Evolutionary conservation across 768 basidiomycete genomes (phyloP).

Genomic region (Boletus sp.): DNA sequence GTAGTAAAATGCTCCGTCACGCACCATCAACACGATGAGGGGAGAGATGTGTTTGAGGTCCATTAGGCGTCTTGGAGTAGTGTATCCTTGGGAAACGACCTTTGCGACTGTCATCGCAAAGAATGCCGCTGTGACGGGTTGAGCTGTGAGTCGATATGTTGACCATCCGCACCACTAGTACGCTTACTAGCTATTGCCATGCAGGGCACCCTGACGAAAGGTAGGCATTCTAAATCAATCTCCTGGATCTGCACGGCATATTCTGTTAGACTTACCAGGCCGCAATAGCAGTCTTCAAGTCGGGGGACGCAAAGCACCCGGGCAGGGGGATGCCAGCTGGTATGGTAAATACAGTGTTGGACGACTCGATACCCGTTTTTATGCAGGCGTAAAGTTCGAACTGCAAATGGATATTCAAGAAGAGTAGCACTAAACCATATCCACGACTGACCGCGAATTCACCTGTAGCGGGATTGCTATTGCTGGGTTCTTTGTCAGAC

Average conservation of each 20-base stretch:
- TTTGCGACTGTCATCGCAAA: conserved; percentile 2
- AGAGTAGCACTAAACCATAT: neutral
- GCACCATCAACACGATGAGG: conserved; percentile 1
- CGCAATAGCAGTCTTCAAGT: neutral
- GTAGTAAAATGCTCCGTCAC: conserved; percentile 4
- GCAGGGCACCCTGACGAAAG: conserved; percentile 1
- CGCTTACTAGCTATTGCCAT: conserved; percentile 6
- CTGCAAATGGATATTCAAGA: neutral
- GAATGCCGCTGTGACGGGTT: neutral
- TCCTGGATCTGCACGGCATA: neutral
- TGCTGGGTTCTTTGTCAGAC: neutral
- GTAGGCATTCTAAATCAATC: neutral
- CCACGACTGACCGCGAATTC: neutral
- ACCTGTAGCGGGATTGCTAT: neutral
- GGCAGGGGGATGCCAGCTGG: neutral
- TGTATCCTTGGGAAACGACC: neutral
- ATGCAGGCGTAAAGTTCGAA: conserved; percentile 3
- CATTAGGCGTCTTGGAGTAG: neutral
- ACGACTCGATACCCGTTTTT: neutral
- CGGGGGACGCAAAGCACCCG: neutral
- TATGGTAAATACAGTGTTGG: neutral
- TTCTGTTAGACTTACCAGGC: neutral
- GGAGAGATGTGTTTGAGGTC: neutral
- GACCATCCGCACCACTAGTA: neutral
- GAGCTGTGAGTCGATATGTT: neutral